A percentile compares a stretch with the other conserved stretches of the same genome.
phyloP scores from a whole-genome alignment of 1,284 basidiomycete genomes.

The Leccinum pseudoinsigne region DNA sequence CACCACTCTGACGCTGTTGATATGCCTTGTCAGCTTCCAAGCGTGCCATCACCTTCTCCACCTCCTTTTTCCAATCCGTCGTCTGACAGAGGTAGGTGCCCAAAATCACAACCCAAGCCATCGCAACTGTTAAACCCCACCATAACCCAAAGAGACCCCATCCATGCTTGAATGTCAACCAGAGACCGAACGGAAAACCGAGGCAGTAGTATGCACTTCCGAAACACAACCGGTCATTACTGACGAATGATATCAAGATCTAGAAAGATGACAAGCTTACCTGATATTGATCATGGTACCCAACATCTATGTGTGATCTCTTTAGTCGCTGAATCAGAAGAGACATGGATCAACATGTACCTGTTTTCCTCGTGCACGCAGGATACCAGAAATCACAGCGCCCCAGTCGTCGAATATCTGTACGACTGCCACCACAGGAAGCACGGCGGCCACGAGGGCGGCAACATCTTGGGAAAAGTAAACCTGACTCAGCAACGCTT shows the following conservation, averaged over 20 bases:
- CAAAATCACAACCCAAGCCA: constrained; percentile 51
- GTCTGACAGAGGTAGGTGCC: constrained; percentile 51
- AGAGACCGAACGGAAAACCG: constrained; percentile 66
- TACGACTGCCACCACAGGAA: constrained; percentile 80
- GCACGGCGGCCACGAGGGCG: constrained; percentile 63
- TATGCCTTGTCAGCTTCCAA: constrained; percentile 37
- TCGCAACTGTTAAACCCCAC: constrained; percentile 63
- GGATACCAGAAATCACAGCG: constrained; percentile 71
- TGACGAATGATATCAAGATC: background rate
- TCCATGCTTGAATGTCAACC: constrained; percentile 55
- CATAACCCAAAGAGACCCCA: constrained; percentile 62
- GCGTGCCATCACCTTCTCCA: constrained; percentile 54
- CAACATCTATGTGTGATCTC: constrained; percentile 41
- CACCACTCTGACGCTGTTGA: constrained; percentile 11
- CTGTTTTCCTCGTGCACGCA: constrained; percentile 79
- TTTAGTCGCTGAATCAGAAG: background rate
- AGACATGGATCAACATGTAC: constrained; percentile 26
- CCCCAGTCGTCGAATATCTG: constrained; percentile 77
- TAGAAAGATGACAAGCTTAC: constrained; percentile 32
- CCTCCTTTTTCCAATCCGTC: constrained; percentile 66
- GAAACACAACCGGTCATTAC: background rate
- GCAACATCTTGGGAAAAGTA: constrained; percentile 49
- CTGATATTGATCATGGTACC: constrained; percentile 67
- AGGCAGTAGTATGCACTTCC: constrained; percentile 64
- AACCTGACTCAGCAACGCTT: background rate